These are phyloP conservation scores for Aspergillus hiratsukae DNA, from an alignment of 2,329 filamentous ascomycete genomes.

Conservation along the genomic window DNA sequence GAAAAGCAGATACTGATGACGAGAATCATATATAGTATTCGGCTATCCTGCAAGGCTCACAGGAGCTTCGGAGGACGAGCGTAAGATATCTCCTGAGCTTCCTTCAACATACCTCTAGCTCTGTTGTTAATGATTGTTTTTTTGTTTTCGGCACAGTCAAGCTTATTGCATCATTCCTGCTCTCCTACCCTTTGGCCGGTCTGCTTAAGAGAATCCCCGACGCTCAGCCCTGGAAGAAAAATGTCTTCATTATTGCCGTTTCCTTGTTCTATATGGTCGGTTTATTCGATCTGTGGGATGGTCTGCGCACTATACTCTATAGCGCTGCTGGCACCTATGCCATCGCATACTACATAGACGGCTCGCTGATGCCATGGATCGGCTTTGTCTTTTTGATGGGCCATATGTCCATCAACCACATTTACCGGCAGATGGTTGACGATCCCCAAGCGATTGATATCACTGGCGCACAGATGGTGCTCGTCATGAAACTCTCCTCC, in stretches of 20 bases:
- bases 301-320: slow-evolving; percentile 72
- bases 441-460: slow-evolving; percentile 72
- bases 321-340: slow-evolving; percentile 75
- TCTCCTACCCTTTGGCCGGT: slow-evolving; percentile 88
- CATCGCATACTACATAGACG: slow-evolving; percentile 77
- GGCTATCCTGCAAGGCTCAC: slow-evolving; percentile 53
- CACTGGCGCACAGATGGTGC: slow-evolving; percentile 92
- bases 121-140: not conserved
- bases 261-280: slow-evolving; percentile 90
- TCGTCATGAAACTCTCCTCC: slow-evolving; percentile 94
- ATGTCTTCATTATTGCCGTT: slow-evolving; percentile 74
- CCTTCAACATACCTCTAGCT: not conserved
- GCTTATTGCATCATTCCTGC: slow-evolving; percentile 80
- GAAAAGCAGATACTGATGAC: slow-evolving; percentile 7
- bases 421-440: slow-evolving; percentile 69
- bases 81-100: slow-evolving; percentile 35
- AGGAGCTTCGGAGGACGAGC: slow-evolving; percentile 62
- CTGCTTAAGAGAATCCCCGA: slow-evolving; percentile 89
- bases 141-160: slow-evolving; percentile 61
- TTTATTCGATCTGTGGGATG: slow-evolving; percentile 87
- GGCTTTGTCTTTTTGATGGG: slow-evolving; percentile 92
- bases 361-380: slow-evolving; percentile 96
- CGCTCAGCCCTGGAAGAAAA: slow-evolving; percentile 75
- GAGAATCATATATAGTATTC: slow-evolving; percentile 49
- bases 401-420: slow-evolving; percentile 88